Evolutionary conservation across 345 rosid genomes (phyloP).

Genomic region (Euphorbia tirucalli): DNA sequence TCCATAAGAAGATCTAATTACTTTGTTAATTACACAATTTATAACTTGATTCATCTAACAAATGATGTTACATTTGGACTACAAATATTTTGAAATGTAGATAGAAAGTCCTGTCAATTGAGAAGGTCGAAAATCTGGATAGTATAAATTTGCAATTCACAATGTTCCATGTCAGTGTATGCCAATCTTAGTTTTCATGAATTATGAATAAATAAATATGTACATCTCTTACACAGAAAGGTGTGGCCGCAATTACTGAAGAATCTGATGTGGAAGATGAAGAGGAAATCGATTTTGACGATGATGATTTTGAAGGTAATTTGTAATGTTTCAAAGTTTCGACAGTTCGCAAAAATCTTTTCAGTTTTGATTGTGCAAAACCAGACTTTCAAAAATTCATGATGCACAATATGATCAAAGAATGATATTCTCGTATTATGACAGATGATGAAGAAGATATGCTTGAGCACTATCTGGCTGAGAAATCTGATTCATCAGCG

Average conservation of each 20-base stretch:
- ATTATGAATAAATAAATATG: background rate
- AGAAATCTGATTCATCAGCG: constrained; percentile 66
- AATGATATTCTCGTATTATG: constrained; percentile 1
- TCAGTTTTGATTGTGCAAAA: background rate
- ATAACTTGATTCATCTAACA: background rate
- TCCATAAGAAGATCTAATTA: background rate
- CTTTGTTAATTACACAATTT: background rate
- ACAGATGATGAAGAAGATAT: constrained; percentile 93
- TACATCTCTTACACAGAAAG: constrained; percentile 56
- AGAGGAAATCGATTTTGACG: constrained; percentile 85
- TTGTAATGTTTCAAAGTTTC: background rate
- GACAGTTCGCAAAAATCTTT: no score
- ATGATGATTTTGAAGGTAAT: constrained; percentile 91
- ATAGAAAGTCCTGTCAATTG: background rate
- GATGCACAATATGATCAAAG: background rate
- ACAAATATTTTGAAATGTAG: background rate
- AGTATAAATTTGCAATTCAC: background rate
- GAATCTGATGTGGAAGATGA: constrained; percentile 73
- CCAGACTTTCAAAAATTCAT: background rate
- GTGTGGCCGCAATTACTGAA: constrained; percentile 49
- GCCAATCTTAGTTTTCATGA: background rate
- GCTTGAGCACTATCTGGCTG: constrained; percentile 91
- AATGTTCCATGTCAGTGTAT: background rate
- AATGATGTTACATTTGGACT: background rate
- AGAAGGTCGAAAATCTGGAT: background rate